These are phyloP conservation scores for Leishmania mexicana DNA, from an alignment of 208 protist genomes.

Conservation along the genomic window DNA sequence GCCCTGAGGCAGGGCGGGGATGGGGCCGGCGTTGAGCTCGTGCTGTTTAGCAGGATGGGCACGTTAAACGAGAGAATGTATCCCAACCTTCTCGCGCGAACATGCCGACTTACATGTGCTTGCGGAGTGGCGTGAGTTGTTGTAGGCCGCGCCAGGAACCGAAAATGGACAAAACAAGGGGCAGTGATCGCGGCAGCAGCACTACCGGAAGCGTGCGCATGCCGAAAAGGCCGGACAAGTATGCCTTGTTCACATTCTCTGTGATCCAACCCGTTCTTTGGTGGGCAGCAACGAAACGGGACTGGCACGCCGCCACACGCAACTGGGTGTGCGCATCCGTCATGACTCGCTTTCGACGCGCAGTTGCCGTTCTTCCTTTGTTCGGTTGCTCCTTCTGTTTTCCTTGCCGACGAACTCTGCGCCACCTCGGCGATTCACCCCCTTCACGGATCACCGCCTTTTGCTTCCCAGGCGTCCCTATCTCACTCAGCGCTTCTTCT, in stretches of 20 bases:
- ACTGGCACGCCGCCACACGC: too few species aligned
- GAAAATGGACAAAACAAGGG: neutral
- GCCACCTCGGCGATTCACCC: too few species aligned
- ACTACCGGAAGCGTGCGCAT: neutral
- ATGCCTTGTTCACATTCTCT: too few species aligned
- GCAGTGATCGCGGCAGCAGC: neutral
- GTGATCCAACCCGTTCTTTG: too few species aligned
- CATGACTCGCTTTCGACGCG: too few species aligned
- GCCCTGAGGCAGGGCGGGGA: neutral
- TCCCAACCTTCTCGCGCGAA: neutral
- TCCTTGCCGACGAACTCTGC: too few species aligned
- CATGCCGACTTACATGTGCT: neutral
- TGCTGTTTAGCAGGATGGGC: neutral
- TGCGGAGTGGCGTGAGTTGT: neutral
- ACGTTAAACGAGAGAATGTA: neutral
- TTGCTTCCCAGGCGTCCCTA: neutral
- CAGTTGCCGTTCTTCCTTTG: too few species aligned
- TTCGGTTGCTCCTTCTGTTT: too few species aligned
- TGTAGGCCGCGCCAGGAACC: neutral
- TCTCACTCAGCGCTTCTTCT: neutral
- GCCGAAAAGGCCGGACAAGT: neutral
- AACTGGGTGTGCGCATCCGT: too few species aligned
- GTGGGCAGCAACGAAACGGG: too few species aligned
- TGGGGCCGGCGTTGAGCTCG: neutral
- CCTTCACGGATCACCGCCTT: too few species aligned